Conservation (phyloP, 495 filamentous ascomycete genomes). For the Hyphodiscus hymeniophilus region DNA sequence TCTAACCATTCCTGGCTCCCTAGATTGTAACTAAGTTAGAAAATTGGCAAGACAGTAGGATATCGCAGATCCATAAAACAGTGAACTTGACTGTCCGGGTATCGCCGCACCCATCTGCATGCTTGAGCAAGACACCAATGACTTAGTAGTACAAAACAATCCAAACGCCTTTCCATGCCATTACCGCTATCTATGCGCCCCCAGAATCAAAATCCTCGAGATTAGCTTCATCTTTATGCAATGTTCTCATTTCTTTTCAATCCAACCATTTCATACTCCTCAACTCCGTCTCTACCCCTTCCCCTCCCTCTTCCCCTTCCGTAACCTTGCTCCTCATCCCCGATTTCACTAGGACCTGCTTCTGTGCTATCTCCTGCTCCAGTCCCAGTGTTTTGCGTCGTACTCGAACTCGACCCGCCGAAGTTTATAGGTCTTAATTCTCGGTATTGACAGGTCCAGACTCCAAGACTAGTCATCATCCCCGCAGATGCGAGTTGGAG, state of each 20-base stretch:
- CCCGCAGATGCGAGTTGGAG: conserved; percentile 60
- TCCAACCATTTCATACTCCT: conserved; percentile 76
- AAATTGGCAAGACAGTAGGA: background rate
- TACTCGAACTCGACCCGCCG: conserved; percentile 44
- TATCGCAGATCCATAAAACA: background rate
- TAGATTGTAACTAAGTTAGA: too few relatives aligned
- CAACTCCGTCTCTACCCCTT: conserved; percentile 49
- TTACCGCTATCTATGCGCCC: conserved; percentile 7
- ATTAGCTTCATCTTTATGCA: too few relatives aligned
- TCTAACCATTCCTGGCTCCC: conserved; percentile 2
- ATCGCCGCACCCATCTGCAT: background rate
- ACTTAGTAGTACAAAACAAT: conserved; percentile 8
- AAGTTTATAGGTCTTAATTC: conserved; percentile 87
- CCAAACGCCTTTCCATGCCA: conserved; percentile 12
- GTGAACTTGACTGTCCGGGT: background rate
- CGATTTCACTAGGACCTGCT: conserved; percentile 9
- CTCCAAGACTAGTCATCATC: conserved; percentile 64
- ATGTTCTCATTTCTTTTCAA: conserved; percentile 34
- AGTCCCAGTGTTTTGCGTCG: conserved; percentile 18
- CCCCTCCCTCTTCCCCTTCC: conserved; percentile 42
- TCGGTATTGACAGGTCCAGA: conserved; percentile 86
- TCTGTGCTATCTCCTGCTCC: conserved; percentile 22
- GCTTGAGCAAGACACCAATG: background rate
- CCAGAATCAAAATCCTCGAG: too few relatives aligned
- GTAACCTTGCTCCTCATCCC: conserved; percentile 41